Conservation (phyloP, 768 basidiomycete species). For the Suillus hirtellus region DNA sequence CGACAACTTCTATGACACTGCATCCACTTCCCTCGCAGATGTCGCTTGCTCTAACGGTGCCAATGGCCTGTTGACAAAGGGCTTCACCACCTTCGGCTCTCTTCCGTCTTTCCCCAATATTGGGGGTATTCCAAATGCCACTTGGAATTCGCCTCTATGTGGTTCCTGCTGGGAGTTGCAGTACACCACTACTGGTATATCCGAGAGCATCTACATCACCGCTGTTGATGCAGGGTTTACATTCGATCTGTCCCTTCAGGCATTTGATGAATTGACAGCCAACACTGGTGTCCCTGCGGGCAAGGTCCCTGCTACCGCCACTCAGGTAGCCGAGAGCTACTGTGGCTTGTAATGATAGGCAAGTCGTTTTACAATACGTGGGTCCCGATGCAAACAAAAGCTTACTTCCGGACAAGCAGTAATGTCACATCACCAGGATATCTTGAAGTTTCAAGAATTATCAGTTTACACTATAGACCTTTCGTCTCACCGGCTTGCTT, state of each 20-base stretch:
- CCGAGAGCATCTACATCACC: conserved; percentile 44
- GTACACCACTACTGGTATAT: conserved; percentile 39
- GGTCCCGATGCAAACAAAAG: neutral
- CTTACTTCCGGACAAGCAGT: neutral
- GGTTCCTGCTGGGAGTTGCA: conserved; percentile 61
- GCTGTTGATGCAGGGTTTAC: conserved; percentile 52
- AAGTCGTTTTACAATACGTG: neutral
- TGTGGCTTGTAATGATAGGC: conserved; percentile 45
- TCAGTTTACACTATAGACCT: neutral
- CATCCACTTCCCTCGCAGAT: conserved; percentile 23
- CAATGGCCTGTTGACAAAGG: conserved; percentile 33
- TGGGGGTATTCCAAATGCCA: conserved; percentile 25
- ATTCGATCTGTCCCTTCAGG: conserved; percentile 39
- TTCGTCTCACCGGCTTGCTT: neutral
- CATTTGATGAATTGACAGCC: conserved; percentile 37
- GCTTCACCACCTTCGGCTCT: conserved; percentile 34
- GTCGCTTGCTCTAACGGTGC: conserved; percentile 38
- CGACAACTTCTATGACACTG: conserved; percentile 35
- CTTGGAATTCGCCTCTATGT: conserved; percentile 53
- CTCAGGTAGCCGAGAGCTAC: conserved; percentile 41
- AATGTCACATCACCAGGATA: neutral
- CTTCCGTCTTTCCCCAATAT: conserved; percentile 36
- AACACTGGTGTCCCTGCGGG: conserved; percentile 46
- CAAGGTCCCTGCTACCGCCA: conserved; percentile 43
- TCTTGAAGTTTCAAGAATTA: neutral